Evolutionary conservation across 2,329 filamentous ascomycete genomes (phyloP).

Genomic region (Penicillium sp.): DNA sequence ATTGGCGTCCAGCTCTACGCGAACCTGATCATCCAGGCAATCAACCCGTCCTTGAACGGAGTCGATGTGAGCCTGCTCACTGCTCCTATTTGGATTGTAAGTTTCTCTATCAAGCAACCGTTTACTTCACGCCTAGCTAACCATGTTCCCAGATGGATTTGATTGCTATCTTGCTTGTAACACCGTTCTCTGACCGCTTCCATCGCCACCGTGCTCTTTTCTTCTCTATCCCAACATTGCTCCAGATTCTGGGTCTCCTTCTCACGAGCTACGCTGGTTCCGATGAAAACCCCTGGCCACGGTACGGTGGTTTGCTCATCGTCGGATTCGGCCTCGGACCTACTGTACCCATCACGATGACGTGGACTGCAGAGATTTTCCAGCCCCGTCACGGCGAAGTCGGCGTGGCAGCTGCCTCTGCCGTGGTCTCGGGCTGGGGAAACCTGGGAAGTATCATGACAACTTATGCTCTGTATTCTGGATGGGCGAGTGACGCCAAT

Average conservation of each 20-base stretch:
- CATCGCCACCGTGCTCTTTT: conserved; percentile 76
- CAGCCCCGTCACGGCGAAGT: conserved; percentile 87
- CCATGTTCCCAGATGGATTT: conserved; percentile 69
- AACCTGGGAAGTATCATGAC: conserved; percentile 85
- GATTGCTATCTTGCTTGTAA: conserved; percentile 80
- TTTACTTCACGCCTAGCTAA: not conserved
- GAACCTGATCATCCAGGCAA: conserved; percentile 79
- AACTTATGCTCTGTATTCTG: conserved; percentile 85
- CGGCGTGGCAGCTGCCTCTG: conserved; percentile 81
- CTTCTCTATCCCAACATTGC: conserved; percentile 72
- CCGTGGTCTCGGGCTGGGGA: conserved; percentile 81
- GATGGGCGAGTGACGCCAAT: conserved; percentile 76
- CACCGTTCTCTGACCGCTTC: conserved; percentile 84
- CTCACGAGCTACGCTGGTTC: conserved; percentile 72
- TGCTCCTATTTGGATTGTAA: conserved; percentile 87
- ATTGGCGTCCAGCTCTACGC: conserved; percentile 89
- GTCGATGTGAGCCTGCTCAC: conserved; percentile 80
- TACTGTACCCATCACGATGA: conserved; percentile 91
- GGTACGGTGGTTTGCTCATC: conserved; percentile 85
- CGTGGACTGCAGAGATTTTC: conserved; percentile 89
- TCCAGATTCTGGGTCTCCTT: conserved; percentile 82
- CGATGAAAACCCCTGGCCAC: conserved; percentile 68
- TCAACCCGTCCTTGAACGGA: conserved; percentile 70
- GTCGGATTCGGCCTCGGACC: conserved; percentile 88
- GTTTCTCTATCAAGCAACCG: conserved; percentile 31